A percentile compares a stretch with the other conserved stretches of the same genome.
phyloP scores from a whole-genome alignment of 1,284 basidiomycete species.

The Irpex lacteus region DNA sequence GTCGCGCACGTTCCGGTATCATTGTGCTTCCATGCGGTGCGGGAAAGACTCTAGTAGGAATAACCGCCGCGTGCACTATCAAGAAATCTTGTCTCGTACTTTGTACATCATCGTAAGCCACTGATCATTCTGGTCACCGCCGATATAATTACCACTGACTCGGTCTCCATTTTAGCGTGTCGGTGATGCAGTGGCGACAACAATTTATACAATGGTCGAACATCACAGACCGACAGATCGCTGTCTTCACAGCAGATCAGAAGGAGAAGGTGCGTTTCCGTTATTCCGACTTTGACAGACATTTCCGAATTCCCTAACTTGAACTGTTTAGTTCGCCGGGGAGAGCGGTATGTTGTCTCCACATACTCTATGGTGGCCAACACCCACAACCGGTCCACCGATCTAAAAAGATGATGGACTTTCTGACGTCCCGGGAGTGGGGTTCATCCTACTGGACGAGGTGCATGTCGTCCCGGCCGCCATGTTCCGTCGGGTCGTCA shows the following conservation, averaged over 20 bases:
- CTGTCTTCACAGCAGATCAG: slow-evolving; percentile 93
- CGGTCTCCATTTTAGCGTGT: slow-evolving; percentile 58
- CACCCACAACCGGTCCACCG: slow-evolving; percentile 92
- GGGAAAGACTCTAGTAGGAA: slow-evolving; percentile 97
- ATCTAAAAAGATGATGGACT: slow-evolving; percentile 99
- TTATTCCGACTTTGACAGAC: neutral
- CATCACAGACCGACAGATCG: slow-evolving; percentile 91
- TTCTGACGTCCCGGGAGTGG: slow-evolving; percentile 93
- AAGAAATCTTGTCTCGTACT: slow-evolving; percentile 99
- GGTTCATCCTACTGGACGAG: slow-evolving; percentile 91
- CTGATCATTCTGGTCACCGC: neutral
- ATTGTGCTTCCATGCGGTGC: slow-evolving; percentile 99
- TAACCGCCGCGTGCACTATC: slow-evolving; percentile 98
- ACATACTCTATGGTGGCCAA: slow-evolving; percentile 99
- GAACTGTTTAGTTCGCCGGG: slow-evolving; percentile 71
- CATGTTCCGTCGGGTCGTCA: slow-evolving; percentile 95
- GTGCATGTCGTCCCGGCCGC: slow-evolving; percentile 97
- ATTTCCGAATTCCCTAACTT: neutral
- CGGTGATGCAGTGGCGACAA: slow-evolving; percentile 97
- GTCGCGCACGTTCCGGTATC: slow-evolving; percentile 95
- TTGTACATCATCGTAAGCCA: slow-evolving; percentile 89
- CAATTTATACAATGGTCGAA: slow-evolving; percentile 98
- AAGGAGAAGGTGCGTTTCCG: slow-evolving; percentile 78
- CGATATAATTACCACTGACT: slow-evolving; percentile 7
- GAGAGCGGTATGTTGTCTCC: slow-evolving; percentile 96